These are phyloP conservation scores for Mrakiaceae sp. DNA, from an alignment of 1,284 basidiomycete genomes.

Conservation along the genomic window DNA sequence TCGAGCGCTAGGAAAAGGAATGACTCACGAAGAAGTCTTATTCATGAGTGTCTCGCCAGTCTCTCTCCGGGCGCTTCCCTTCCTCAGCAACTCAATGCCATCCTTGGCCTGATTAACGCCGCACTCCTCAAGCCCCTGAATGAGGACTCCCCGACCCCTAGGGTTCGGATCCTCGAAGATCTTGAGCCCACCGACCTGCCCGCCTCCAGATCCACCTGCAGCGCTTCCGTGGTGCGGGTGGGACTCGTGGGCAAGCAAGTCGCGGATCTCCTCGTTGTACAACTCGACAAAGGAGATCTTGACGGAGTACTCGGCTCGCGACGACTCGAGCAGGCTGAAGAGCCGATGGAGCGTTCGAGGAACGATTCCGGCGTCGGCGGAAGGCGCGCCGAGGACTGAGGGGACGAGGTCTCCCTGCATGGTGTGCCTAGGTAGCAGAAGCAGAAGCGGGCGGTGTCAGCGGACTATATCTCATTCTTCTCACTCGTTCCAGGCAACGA, in stretches of 20 bases:
- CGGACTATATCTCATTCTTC: too few species aligned
- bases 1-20: not conserved
- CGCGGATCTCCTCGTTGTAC: constrained; percentile 99
- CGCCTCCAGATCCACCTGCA: constrained; percentile 30
- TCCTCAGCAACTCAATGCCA: constrained; percentile 71
- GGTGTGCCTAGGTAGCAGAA: constrained; percentile 53
- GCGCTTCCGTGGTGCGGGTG: constrained; percentile 42
- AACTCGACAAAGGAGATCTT: constrained; percentile 91
- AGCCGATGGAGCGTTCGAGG: constrained; percentile 90
- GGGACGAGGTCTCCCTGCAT: constrained; percentile 85
- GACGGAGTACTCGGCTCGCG: constrained; percentile 68
- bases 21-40: constrained; percentile 66
- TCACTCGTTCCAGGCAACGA: constrained; percentile 15
- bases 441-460: not conserved
- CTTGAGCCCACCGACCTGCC: constrained; percentile 49
- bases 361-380: constrained; percentile 86
- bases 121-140: constrained; percentile 89
- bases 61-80: constrained; percentile 82
- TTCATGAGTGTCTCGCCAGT: constrained; percentile 97
- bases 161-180: constrained; percentile 87
- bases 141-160: constrained; percentile 60
- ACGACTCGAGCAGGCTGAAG: constrained; percentile 71
- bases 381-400: constrained; percentile 69
- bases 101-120: constrained; percentile 72
- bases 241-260: constrained; percentile 57